Percentiles rank a stretch among this genome's conserved stretches.
Evolutionary conservation across 1,139 yeast genomes (phyloP).

Genomic region (Blastobotrys arbuscula): DNA sequence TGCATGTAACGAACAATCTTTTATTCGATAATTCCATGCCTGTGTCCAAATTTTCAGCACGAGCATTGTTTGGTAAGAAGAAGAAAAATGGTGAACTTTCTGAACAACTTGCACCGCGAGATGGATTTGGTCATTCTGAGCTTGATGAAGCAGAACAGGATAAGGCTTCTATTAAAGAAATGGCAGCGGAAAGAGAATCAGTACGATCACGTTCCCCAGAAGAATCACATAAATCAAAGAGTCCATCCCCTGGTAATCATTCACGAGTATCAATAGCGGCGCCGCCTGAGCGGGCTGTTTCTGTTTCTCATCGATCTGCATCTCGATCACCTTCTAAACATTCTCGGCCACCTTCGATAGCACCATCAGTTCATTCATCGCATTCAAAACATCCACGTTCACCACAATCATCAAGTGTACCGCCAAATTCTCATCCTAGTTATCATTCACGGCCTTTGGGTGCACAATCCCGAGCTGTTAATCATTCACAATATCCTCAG

Average conservation of each 20-base stretch:
- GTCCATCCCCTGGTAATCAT: not conserved
- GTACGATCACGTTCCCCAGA: not conserved
- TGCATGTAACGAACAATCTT: slow-evolving; percentile 1
- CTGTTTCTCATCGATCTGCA: too few species aligned
- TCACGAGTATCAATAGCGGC: not conserved
- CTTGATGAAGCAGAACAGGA: not conserved
- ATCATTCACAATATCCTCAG: not conserved
- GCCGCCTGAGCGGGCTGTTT: not conserved
- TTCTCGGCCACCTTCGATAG: not conserved
- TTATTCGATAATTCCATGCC: slow-evolving; percentile 8
- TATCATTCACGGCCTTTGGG: not conserved
- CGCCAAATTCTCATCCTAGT: not conserved
- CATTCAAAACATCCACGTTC: too few species aligned
- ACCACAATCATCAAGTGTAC: too few species aligned
- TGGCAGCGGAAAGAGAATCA: not conserved
- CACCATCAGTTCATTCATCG: slow-evolving; percentile 1
- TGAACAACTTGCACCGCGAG: not conserved
- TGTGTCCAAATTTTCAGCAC: slow-evolving; percentile 24
- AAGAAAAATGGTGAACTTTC: slow-evolving; percentile 15
- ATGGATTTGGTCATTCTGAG: not conserved
- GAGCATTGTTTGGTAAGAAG: slow-evolving; percentile 18
- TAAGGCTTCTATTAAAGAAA: not conserved
- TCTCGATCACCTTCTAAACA: not conserved
- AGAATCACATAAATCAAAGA: not conserved
- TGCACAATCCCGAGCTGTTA: not conserved